Base-by-base conservation (phyloP, 2,329 filamentous ascomycete genomes). In the Alternaria sp. region DNA sequence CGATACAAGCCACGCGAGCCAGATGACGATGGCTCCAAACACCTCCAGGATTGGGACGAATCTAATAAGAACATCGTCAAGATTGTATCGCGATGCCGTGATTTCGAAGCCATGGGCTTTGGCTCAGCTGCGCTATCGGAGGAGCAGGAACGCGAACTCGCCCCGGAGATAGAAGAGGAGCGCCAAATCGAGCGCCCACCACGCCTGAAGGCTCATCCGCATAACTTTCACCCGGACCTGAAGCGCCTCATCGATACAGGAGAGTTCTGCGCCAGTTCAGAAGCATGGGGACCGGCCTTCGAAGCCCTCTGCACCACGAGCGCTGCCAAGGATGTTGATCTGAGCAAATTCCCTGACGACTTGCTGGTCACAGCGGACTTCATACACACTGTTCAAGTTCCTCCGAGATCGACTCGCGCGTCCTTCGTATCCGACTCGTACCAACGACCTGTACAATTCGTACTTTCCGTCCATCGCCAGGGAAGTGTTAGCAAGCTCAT, bases 111-210 rank as follows among this genome's bases (percentile, higher is more conserved):
- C 6, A 63, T 73, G 45, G 57, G 71, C 3, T 69, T 82, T 25
- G 66, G 74, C 1, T 70, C 80, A 0, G 79, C 81, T 0, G 77
- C 78, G 0, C 76, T 91, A 0, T 79, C 87, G 3, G 89, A 92
- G 69, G 90, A 93, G 61, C 89, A 92, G 66, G 90, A 93, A 71
- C 83, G 90, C 0, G 90, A 92, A 65, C 79, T 93, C 0, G 82
- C 87, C 0, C 88, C 88, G 0, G 90, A 93, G 64, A 83, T 87
- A 1, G 87, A 92, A 66, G 78, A 85, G 25, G 87, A 92, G 69
- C 79, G 83, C 1, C 79, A 91, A 53, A 67, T 87, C 1, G 80
- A 91, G 66, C 80, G 80, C 2, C 86, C 88, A 0, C 70, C 74
- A 0, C 60, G 75, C 0, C 80, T 81, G 1, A 41, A 69, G 0